Evolutionary conservation across 75 land plant species (phyloP).

Genomic region (Pinus taeda): DNA sequence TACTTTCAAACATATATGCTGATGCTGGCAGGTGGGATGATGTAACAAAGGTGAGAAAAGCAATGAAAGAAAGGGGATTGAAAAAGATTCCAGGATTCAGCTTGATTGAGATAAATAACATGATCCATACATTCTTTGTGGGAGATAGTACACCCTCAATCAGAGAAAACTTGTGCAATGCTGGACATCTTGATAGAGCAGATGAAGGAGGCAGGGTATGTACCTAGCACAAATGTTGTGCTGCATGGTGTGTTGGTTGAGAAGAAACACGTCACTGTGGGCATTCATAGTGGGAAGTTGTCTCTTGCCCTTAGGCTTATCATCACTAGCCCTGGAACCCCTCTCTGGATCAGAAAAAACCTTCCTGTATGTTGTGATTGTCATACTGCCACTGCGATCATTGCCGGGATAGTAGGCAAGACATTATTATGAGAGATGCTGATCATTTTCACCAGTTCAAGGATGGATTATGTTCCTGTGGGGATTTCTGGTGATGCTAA

Average conservation of each 20-base stretch:
- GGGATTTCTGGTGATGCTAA: not conserved
- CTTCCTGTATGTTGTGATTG: conserved; percentile 1
- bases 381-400: not conserved
- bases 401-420: not conserved
- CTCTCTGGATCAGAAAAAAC: not conserved
- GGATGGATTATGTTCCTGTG: not conserved
- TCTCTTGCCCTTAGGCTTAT: not conserved
- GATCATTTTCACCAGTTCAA: not conserved
- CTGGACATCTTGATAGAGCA: not conserved
- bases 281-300: not conserved
- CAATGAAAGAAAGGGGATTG: not conserved
- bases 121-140: conserved; percentile 4
- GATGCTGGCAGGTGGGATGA: conserved; percentile 13
- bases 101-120: conserved; percentile 18
- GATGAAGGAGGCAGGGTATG: conserved; percentile 8
- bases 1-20: conserved; percentile 23
- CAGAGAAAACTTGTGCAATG: conserved; percentile 7
- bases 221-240: conserved; percentile 4
- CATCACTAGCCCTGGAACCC: not conserved
- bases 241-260: conserved; percentile 7
- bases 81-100: conserved; percentile 18
- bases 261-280: not conserved
- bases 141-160: not conserved
- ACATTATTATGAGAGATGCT: conserved; percentile 1
- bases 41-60: conserved; percentile 10